Percentiles rank a stretch among this genome's conserved stretches.
These are phyloP conservation scores for Thermomucor indicae-seudaticae DNA, from an alignment of 371 early-diverging fungal species.

Conservation along the genomic window DNA sequence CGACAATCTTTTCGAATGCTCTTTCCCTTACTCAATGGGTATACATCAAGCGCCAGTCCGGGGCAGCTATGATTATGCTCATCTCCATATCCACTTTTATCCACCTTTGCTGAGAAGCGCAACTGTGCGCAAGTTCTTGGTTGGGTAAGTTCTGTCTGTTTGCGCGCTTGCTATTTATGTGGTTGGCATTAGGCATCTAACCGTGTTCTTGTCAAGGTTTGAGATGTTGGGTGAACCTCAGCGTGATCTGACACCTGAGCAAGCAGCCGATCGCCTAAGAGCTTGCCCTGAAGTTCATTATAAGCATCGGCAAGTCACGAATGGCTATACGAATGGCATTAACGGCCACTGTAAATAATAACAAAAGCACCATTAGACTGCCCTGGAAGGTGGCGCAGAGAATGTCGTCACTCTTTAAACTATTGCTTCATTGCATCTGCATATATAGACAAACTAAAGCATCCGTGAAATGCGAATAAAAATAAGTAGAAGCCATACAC, in stretches of 20 bases:
- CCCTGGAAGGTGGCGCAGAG: no score
- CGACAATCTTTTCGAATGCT: constrained; percentile 86
- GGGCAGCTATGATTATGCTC: constrained; percentile 47
- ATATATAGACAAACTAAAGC: no score
- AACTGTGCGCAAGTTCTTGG: constrained; percentile 90
- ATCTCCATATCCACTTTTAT: constrained; percentile 93
- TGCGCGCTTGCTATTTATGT: no score
- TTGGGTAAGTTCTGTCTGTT: constrained; percentile 73
- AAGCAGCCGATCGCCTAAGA: constrained; percentile 68
- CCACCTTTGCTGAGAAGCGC: constrained; percentile 89
- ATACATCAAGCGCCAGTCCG: constrained; percentile 78
- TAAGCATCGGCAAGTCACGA: constrained; percentile 30
- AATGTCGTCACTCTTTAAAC: not conserved
- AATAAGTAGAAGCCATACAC: no score
- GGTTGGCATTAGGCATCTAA: constrained; percentile 1
- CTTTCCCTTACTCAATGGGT: constrained; percentile 97
- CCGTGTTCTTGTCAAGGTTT: constrained; percentile 44
- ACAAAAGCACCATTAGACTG: not conserved
- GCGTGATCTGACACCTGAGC: constrained; percentile 92
- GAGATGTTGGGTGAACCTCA: constrained; percentile 93
- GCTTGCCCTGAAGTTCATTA: constrained; percentile 59
- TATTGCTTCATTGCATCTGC: no score
- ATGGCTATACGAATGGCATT: constrained; percentile 3
- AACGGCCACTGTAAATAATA: constrained; percentile 6
- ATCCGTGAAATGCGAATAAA: no score